Evolutionary conservation across 2,329 filamentous ascomycete genomes (phyloP).

Genomic region (Alternaria solani): DNA sequence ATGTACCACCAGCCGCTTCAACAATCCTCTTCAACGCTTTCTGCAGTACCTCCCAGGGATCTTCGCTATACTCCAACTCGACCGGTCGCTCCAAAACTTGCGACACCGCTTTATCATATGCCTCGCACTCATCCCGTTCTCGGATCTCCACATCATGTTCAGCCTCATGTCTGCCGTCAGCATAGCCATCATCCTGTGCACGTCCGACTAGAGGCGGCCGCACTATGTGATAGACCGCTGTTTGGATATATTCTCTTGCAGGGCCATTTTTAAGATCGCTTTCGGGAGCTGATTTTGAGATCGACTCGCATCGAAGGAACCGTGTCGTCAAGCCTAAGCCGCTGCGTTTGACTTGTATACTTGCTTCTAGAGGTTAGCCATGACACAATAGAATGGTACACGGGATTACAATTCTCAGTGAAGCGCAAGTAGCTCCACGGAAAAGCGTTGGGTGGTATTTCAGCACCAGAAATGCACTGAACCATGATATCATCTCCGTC

Average conservation of each 20-base stretch:
- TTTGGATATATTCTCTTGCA: neutral
- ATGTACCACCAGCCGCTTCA: neutral
- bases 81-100: neutral
- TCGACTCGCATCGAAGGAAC: too few species aligned
- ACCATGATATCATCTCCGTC: neutral
- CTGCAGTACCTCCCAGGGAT: neutral
- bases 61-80: fast-evolving
- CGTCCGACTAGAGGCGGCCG: too few species aligned
- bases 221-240: neutral
- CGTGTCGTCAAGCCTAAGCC: neutral
- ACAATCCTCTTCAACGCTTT: neutral
- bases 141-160: fast-evolving
- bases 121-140: neutral
- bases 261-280: neutral
- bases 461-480: neutral
- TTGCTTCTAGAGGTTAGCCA: too few species aligned
- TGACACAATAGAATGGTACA: fast-evolving
- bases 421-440: neutral
- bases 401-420: neutral
- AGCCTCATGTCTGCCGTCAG: neutral
- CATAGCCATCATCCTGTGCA: neutral
- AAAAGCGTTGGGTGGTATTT: fast-evolving
- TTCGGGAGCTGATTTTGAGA: fast-evolving
- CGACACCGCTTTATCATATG: neutral
- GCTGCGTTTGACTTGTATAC: neutral